Evolutionary conservation across 2,329 filamentous ascomycete genomes (phyloP).

Genomic region (Metarhizium robertsii): DNA sequence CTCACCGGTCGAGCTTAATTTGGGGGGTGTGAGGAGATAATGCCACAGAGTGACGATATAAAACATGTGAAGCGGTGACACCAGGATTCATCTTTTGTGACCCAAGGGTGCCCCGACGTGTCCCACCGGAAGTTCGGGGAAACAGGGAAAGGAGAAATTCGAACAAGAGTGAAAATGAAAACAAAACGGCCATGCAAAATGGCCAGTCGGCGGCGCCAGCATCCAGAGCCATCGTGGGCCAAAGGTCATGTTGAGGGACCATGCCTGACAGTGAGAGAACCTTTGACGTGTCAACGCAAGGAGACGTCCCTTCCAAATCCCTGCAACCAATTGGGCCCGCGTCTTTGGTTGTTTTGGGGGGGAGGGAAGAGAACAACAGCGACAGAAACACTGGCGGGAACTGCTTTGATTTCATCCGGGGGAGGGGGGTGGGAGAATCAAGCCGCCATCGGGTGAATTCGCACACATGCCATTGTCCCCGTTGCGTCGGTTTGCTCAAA

Average conservation of each 20-base stretch:
- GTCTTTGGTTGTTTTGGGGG: neutral
- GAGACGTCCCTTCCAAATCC: neutral
- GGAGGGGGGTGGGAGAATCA: neutral
- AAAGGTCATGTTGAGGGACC: neutral
- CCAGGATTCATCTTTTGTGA: no score
- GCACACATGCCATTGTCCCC: neutral
- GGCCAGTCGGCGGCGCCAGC: neutral
- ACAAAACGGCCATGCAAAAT: no score
- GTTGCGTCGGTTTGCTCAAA: no score
- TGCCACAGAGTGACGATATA: neutral
- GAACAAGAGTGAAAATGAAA: no score
- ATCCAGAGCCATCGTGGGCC: neutral
- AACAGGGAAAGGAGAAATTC: no score
- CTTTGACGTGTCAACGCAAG: neutral
- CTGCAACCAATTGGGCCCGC: neutral
- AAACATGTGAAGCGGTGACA: neutral
- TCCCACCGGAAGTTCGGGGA: no score
- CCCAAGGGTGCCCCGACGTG: no score
- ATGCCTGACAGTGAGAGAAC: neutral
- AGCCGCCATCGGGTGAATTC: neutral
- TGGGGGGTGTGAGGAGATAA: neutral
- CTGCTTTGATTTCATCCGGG: neutral
- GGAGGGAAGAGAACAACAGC: neutral
- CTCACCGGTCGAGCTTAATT: neutral
- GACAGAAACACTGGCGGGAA: neutral